phyloP scores from a whole-genome alignment of 352 stramenopile genomes.

The Stephanocyclus meneghinianus region DNA sequence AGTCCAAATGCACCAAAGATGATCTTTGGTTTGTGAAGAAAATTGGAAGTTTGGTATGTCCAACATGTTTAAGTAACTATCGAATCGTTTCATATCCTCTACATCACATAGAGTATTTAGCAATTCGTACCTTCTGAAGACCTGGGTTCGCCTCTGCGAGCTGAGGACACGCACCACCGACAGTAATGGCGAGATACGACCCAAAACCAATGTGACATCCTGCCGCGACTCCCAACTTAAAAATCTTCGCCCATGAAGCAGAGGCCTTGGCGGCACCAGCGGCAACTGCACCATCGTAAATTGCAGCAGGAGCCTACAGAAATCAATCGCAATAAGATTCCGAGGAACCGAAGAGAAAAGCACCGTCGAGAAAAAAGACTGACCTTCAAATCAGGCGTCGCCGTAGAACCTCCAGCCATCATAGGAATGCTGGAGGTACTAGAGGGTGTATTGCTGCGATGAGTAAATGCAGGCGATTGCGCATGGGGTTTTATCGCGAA shows the following conservation, averaged over 20 bases:
- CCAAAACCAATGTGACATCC: constrained; percentile 86
- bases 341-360: constrained; percentile 5
- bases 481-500: constrained; percentile 61
- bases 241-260: constrained; percentile 74
- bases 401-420: constrained; percentile 55
- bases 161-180: constrained; percentile 80
- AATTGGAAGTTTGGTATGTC: constrained; percentile 1
- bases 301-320: constrained; percentile 45
- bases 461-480: constrained; percentile 25
- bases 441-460: constrained; percentile 13
- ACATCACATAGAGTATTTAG: too few relatives aligned
- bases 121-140: constrained; percentile 80
- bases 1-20: constrained; percentile 83
- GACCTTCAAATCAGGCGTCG: constrained; percentile 46
- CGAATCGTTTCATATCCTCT: not conserved
- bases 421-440: constrained; percentile 30
- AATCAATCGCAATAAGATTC: not conserved
- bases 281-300: constrained; percentile 76
- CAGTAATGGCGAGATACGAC: constrained; percentile 81
- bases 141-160: constrained; percentile 82
- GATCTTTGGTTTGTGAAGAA: constrained; percentile 53
- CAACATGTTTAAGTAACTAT: not conserved
- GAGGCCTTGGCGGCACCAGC: constrained; percentile 74
- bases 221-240: constrained; percentile 82
- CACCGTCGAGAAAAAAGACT: not conserved